Percentiles rank a stretch among this genome's conserved stretches.
Evolutionary conservation across 2,329 filamentous ascomycete genomes (phyloP).

Genomic region (Exophiala calicioides): DNA sequence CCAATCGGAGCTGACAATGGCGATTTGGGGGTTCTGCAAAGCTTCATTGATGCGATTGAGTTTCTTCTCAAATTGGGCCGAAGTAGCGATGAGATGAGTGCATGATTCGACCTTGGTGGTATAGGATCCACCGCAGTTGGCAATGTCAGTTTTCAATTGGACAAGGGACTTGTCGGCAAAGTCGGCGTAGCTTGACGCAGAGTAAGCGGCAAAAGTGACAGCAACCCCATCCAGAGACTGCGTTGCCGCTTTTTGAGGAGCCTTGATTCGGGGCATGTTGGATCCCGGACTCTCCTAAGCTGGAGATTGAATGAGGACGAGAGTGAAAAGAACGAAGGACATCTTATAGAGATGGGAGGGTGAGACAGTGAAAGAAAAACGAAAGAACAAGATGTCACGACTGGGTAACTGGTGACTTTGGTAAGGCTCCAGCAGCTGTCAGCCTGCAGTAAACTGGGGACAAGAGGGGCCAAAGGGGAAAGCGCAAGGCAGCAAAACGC

Average conservation of each 20-base stretch:
- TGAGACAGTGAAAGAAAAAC: slow-evolving; percentile 3
- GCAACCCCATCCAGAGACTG: slow-evolving; percentile 11
- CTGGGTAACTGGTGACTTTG: neutral
- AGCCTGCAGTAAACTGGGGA: no score
- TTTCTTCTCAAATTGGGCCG: slow-evolving; percentile 41
- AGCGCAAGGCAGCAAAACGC: slow-evolving; percentile 14
- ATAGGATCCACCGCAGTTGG: slow-evolving; percentile 39
- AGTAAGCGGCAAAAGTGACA: slow-evolving; percentile 20
- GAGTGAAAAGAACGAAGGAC: neutral
- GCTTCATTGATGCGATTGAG: slow-evolving; percentile 11
- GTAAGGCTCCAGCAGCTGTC: neutral
- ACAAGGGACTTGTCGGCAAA: slow-evolving; percentile 14
- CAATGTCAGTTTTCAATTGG: slow-evolving; percentile 36
- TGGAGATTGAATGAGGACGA: neutral
- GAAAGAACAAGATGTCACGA: neutral
- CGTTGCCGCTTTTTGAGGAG: slow-evolving; percentile 2
- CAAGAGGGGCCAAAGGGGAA: slow-evolving; percentile 4
- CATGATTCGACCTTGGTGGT: slow-evolving; percentile 35
- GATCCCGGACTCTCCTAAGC: no score
- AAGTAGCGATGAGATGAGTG: slow-evolving; percentile 43
- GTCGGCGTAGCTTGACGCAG: slow-evolving; percentile 3
- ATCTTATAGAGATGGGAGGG: slow-evolving; percentile 3
- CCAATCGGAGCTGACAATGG: slow-evolving; percentile 21
- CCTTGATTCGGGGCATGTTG: slow-evolving; percentile 17
- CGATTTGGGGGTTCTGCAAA: neutral